Percentiles rank a stretch among this genome's conserved stretches.
Conservation (phyloP, 1,284 basidiomycete genomes). For the Pterula multifida region DNA sequence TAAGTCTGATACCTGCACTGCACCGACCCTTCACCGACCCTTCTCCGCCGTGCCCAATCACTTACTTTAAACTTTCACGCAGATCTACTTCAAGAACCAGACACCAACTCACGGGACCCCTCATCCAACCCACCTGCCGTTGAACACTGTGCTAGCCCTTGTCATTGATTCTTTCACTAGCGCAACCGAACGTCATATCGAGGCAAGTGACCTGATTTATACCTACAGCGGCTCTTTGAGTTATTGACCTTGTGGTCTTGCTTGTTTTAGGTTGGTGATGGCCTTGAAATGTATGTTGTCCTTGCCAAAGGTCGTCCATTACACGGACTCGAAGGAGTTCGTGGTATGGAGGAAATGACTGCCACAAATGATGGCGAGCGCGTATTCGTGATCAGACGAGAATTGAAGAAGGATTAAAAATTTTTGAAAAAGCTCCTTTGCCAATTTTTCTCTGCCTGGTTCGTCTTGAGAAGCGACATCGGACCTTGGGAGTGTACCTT, state of each 20-base stretch:
- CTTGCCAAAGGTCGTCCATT: conserved; percentile 56
- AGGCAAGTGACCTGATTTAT: conserved; percentile 36
- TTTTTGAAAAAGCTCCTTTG: not conserved
- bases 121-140: conserved; percentile 72
- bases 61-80: conserved; percentile 10
- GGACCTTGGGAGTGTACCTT: not conserved
- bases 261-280: conserved; percentile 71
- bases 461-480: not conserved
- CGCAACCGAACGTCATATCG: conserved; percentile 93
- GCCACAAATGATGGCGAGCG: conserved; percentile 50
- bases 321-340: conserved; percentile 47
- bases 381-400: conserved; percentile 59
- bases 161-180: conserved; percentile 90
- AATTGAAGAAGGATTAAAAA: conserved; percentile 56
- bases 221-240: conserved; percentile 6
- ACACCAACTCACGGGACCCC: conserved; percentile 48
- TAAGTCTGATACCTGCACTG: conserved; percentile 22
- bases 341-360: conserved; percentile 53
- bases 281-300: conserved; percentile 82
- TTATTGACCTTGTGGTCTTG: conserved; percentile 8
- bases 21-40: conserved; percentile 5
- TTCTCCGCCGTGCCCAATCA: conserved; percentile 1
- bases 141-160: conserved; percentile 69
- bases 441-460: not conserved
- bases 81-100: conserved; percentile 98